These are phyloP conservation scores for Penicillium coffeae DNA, from an alignment of 495 filamentous ascomycete species.

Conservation along the genomic window DNA sequence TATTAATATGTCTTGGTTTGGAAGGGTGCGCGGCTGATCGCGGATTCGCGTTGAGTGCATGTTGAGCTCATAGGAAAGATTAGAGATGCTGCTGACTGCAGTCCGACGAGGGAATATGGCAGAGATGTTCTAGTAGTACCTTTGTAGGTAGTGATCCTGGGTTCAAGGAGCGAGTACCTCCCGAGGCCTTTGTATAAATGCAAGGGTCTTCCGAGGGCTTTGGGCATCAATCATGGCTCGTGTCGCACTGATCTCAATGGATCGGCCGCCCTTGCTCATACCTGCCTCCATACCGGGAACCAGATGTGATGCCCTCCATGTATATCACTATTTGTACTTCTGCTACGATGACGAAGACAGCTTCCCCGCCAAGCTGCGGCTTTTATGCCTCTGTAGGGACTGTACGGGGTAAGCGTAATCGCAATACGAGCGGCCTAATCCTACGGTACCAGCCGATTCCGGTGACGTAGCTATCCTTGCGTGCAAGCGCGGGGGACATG, in stretches of 20 bases:
- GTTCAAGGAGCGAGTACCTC: no score
- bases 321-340: not conserved
- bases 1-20: conserved; percentile 10
- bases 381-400: no score
- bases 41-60: not conserved
- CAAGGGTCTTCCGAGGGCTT: not conserved
- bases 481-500: conserved; percentile 9
- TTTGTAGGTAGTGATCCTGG: no score
- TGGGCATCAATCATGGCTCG: not conserved
- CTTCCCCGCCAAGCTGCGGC: conserved; percentile 3
- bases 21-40: conserved; percentile 1
- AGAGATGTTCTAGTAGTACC: no score
- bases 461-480: conserved; percentile 19
- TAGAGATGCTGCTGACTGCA: no score
- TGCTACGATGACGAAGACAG: no score
- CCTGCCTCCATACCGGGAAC: not conserved
- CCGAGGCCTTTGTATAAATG: not conserved
- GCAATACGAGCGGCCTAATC: conserved; percentile 4
- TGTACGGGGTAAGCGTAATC: no score
- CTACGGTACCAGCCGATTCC: no score
- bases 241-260: conserved; percentile 2
- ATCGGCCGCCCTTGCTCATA: conserved; percentile 13
- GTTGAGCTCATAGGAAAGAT: not conserved
- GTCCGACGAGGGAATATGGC: no score
- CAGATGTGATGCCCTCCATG: not conserved